Evolutionary conservation across 1,284 basidiomycete genomes (phyloP), one percentile per base, ranked within the genome.

Genomic region (Ustilago cynodontis): DNA sequence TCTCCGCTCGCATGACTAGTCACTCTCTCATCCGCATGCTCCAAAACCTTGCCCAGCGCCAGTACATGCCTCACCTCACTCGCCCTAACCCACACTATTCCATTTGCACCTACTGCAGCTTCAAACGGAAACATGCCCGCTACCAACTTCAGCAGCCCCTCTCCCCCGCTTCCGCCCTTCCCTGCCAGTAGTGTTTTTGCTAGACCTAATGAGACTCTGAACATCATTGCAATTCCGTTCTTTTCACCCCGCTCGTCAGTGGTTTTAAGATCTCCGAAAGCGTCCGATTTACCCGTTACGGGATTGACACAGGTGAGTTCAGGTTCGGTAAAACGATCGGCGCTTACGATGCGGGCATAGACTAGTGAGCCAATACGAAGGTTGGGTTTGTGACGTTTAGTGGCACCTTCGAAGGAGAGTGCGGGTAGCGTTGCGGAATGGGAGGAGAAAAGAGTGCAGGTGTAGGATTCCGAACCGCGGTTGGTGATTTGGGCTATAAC

Each of bases 371-470:
- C 84, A 24, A 84, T 71, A n/a, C 69, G 61, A 10, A 86, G 71
- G 55, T 85, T 84, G 24, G 84, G 84, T 39, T 78, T 79, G 62
- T 83, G 78, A 14, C 84, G 76, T 57, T 85, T 85, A 3, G 83
- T 84, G 9, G 84, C 84, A 22, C 84, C 84, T 58, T 85, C 82
- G 35, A 86, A 86, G 16, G 80, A 67, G 26, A 86, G 79, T 10
- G 72, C 81, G 6, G 84, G 82, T 3, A 86, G 65, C 10, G 77
- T 79, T 26, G 77, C 79, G 2, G 56, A 39, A 52, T 83, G 79
- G 1, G 81, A 71, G 3, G 77, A 70, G 49, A 78, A 79, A 20
- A 86, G 77, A 14, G 83, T 66, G 31, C 80, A 66, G 11, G 79
- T 80, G 57, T 84, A 86, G 18, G 72, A 75, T 33, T 86, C 84